These are phyloP conservation scores for Mycena galericulata DNA, from an alignment of 768 basidiomycete species.

Conservation along the genomic window DNA sequence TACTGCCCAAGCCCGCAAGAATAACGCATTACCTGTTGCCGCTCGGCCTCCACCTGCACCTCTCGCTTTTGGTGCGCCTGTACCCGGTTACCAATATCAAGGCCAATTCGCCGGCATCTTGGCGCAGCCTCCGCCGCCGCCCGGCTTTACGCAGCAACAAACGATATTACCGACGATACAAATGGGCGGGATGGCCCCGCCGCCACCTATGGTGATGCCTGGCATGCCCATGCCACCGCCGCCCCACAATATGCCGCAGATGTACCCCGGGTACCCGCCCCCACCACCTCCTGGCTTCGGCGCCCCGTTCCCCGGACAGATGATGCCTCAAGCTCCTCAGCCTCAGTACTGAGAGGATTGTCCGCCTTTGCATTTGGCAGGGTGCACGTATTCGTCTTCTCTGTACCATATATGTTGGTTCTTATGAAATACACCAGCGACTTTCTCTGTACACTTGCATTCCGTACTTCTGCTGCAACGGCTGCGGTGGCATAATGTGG, in stretches of 20 bases:
- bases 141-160: conserved; percentile 82
- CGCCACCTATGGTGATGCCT: conserved; percentile 37
- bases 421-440: conserved; percentile 20
- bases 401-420: conserved; percentile 30
- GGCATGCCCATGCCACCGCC: conserved; percentile 44
- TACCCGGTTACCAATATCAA: conserved; percentile 82
- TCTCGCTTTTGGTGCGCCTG: conserved; percentile 76
- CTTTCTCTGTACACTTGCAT: neutral
- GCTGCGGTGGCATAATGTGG: neutral
- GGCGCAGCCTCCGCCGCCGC: conserved; percentile 84
- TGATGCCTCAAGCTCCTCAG: conserved; percentile 59
- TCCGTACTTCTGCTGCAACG: neutral
- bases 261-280: conserved; percentile 63
- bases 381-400: conserved; percentile 22
- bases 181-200: conserved; percentile 43
- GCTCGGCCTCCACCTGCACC: conserved; percentile 82
- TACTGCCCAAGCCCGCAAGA: conserved; percentile 95
- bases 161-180: conserved; percentile 68
- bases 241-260: conserved; percentile 52
- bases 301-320: conserved; percentile 56
- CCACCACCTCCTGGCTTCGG: conserved; percentile 78
- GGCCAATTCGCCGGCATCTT: conserved; percentile 95
- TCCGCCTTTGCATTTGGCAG: conserved; percentile 26
- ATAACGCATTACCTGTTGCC: conserved; percentile 87
- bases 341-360: conserved; percentile 47